These are phyloP conservation scores for Coleophoma eucalyptorum DNA, from an alignment of 2,329 filamentous ascomycete species.

Conservation along the genomic window DNA sequence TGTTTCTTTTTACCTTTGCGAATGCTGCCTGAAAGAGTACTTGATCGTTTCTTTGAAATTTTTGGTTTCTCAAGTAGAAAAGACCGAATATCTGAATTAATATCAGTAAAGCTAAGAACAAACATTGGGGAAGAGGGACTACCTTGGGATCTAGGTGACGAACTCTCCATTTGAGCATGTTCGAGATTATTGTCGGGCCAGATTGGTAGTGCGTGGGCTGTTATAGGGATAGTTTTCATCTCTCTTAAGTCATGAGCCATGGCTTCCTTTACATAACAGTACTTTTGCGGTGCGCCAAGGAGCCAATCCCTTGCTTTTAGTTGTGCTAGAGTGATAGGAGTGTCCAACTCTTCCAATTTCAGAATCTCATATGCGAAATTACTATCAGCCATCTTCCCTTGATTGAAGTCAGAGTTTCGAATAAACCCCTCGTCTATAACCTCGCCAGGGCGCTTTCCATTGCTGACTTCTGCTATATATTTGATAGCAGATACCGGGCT, in stretches of 20 bases:
- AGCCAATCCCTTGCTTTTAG: constrained; percentile 50
- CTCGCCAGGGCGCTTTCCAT: constrained; percentile 38
- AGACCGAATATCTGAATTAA: too few relatives aligned
- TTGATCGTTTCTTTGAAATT: too few relatives aligned
- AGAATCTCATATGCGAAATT: constrained; percentile 46
- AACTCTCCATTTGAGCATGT: not conserved
- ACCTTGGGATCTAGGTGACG: too few relatives aligned
- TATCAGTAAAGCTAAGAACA: too few relatives aligned
- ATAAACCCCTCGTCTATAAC: constrained; percentile 27
- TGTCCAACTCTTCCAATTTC: constrained; percentile 56
- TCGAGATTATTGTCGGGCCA: not conserved
- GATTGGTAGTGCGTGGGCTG: not conserved
- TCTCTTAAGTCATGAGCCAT: not conserved
- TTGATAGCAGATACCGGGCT: constrained; percentile 39
- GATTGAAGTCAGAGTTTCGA: not conserved
- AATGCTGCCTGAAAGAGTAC: too few relatives aligned
- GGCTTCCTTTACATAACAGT: not conserved
- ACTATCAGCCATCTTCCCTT: constrained; percentile 40
- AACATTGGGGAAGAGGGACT: too few relatives aligned
- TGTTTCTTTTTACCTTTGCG: too few relatives aligned
- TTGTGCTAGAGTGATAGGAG: constrained; percentile 44
- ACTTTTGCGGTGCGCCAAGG: not conserved
- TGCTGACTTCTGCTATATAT: constrained; percentile 52
- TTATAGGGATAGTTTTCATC: not conserved
- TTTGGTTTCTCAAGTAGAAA: too few relatives aligned